Evolutionary conservation across 2,329 filamentous ascomycete species (phyloP).

Genomic region (Hysterium pulicare): DNA sequence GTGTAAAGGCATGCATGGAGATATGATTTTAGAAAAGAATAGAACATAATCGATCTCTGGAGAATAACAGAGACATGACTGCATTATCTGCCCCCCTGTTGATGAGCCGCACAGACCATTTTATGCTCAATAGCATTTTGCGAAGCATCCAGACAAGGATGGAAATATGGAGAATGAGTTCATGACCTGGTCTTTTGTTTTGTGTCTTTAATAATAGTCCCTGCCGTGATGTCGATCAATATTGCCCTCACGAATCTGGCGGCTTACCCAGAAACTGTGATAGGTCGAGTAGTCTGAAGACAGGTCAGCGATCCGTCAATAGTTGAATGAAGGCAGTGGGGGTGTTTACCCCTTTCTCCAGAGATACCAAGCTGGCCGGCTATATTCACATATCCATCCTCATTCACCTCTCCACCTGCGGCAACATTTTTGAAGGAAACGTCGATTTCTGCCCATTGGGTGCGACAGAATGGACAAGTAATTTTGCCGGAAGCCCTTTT

Average conservation of each 20-base stretch:
- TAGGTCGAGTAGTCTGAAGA: slow-evolving; percentile 15
- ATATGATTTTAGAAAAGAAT: too few relatives aligned
- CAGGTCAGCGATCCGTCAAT: background rate
- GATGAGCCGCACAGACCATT: too few relatives aligned
- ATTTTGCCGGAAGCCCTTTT: slow-evolving; percentile 30
- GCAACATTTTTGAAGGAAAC: slow-evolving; percentile 45
- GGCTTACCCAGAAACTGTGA: slow-evolving; percentile 14
- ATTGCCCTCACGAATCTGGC: slow-evolving; percentile 5
- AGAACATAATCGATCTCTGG: too few relatives aligned
- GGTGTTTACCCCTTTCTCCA: slow-evolving; percentile 37
- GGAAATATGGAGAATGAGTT: too few relatives aligned
- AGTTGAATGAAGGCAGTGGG: background rate
- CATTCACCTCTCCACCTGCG: slow-evolving; percentile 39
- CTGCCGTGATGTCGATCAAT: background rate
- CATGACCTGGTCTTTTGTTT: too few relatives aligned
- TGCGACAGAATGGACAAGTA: slow-evolving; percentile 62
- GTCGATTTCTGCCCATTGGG: slow-evolving; percentile 51
- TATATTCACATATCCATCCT: slow-evolving; percentile 62
- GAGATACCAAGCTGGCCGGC: slow-evolving; percentile 59
- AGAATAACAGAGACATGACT: too few relatives aligned
- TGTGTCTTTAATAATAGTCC: too few relatives aligned
- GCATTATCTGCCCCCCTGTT: too few relatives aligned
- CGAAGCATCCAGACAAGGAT: too few relatives aligned
- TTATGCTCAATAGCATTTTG: too few relatives aligned
- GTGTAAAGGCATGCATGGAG: too few relatives aligned